Conservation (phyloP, 1,284 basidiomycete species). For the Leccinum pachyderme region DNA sequence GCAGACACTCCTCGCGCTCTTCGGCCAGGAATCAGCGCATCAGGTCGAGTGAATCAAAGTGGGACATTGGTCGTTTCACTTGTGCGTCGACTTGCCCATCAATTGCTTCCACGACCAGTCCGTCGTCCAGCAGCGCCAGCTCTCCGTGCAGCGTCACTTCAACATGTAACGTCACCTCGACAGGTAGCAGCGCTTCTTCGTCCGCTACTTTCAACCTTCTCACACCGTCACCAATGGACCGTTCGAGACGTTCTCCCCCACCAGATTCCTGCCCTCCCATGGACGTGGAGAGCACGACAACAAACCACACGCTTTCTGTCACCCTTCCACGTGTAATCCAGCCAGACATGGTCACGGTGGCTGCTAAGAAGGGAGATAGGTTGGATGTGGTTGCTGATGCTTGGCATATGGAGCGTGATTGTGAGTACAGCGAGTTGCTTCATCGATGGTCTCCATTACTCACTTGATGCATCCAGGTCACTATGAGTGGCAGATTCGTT, state of each 20-base stretch:
- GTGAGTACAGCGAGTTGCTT: conserved; percentile 34
- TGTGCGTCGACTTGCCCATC: conserved; percentile 31
- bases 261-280: conserved; percentile 40
- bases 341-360: conserved; percentile 57
- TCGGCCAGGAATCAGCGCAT: conserved; percentile 28
- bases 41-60: conserved; percentile 24
- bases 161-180: conserved; percentile 19
- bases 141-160: conserved; percentile 29
- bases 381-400: conserved; percentile 54
- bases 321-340: conserved; percentile 43
- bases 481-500: conserved; percentile 55
- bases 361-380: conserved; percentile 50
- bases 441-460: conserved; percentile 6
- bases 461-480: conserved; percentile 38
- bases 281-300: conserved; percentile 36
- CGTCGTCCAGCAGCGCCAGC: conserved; percentile 19
- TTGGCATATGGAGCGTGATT: conserved; percentile 54
- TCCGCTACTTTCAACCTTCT: conserved; percentile 15
- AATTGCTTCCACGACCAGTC: conserved; percentile 21
- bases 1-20: conserved; percentile 31
- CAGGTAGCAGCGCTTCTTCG: conserved; percentile 14
- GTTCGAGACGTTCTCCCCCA: conserved; percentile 37
- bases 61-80: conserved; percentile 31
- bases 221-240: conserved; percentile 38
- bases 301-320: conserved; percentile 38